Base-by-base conservation (phyloP, 1,284 basidiomycete species). In the Chondrostereum purpureum region DNA sequence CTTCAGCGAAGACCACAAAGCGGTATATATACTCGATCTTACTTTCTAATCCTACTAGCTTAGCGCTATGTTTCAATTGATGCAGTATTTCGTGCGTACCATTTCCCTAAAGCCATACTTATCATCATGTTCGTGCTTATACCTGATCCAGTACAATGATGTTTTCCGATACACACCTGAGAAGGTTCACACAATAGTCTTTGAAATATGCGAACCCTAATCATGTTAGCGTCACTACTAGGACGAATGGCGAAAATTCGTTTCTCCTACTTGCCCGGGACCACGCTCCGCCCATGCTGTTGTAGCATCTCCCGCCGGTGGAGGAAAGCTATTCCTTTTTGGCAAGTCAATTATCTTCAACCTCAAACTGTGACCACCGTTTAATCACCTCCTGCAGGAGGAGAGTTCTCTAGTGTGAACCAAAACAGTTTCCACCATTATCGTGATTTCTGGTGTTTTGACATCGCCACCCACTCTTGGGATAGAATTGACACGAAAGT, bases 341-440 rank as follows among this genome's bases (percentile, higher is more conserved):
- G 90, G 90, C 83, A 49, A 35, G 71, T 55, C 1, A n/a, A n/a
- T n/a, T n/a, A 6, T 19, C 22, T n/a, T 19, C 19, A 11, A 44
- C 19, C 35, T 42, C n/a, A n/a, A n/a, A n/a, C n/a, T n/a, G n/a
- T n/a, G n/a, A n/a, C n/a, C n/a, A n/a, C n/a, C n/a, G n/a, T n/a
- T n/a, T n/a, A n/a, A n/a, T n/a, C n/a, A n/a, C n/a, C n/a, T n/a
- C n/a, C n/a, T 21, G 13, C 48, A 84, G 83, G 86, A 17, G 89
- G 90, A 10, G 89, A 92, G 62, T 92, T 89, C 55, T 92, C 91
- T 0, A 88, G 87, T 0, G 65, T 90, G 3, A 78, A 89, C 50
- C 92, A 95, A 62, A 92, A 83, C 21, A 82, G 81, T 0, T 95
- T 95, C 63, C 89, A 94, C 53, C 92, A 95, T 58, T 96, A 93